These are phyloP conservation scores for Microglena sp. DNA, from an alignment of 139 green algal genomes.

Conservation along the genomic window DNA sequence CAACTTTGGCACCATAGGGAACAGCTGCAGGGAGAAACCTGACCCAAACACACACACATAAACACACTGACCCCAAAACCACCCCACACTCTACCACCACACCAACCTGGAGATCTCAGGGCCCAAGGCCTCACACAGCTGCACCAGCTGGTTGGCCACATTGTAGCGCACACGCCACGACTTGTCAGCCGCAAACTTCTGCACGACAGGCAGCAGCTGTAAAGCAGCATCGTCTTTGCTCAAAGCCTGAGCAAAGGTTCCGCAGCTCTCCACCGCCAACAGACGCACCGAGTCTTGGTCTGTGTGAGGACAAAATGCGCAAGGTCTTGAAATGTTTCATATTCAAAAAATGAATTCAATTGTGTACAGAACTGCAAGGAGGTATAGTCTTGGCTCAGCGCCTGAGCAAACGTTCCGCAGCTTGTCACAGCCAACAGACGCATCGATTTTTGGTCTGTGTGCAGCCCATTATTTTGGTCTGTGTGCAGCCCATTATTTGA, in stretches of 20 bases:
- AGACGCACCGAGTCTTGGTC: conserved; percentile 97
- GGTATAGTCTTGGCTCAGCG: conserved; percentile 65
- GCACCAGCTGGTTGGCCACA: conserved; percentile 78
- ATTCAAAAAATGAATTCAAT: too few species aligned
- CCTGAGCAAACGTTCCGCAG: conserved; percentile 71
- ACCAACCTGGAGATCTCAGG: conserved; percentile 52
- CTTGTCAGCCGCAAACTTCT: conserved; percentile 89
- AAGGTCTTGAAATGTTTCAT: too few species aligned
- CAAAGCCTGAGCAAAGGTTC: conserved; percentile 70
- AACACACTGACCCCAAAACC: too few species aligned
- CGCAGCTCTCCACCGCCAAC: conserved; percentile 86
- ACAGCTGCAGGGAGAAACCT: too few species aligned
- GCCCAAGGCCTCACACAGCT: conserved; percentile 76
- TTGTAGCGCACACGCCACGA: conserved; percentile 98
- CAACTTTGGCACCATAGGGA: too few species aligned
- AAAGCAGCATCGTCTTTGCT: conserved; percentile 53
- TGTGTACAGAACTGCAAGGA: conserved; percentile 50
- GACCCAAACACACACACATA: too few species aligned
- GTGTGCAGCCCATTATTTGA: too few species aligned
- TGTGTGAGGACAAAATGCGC: too few species aligned
- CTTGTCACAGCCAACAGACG: conserved; percentile 88
- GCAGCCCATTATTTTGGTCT: conserved; percentile 99
- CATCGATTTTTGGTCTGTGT: conserved; percentile 93
- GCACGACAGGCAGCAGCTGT: conserved; percentile 75
- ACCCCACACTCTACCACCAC: too few species aligned